Percentiles rank a stretch among this genome's conserved stretches.
Evolutionary conservation across 305 asterid genomes (phyloP).

Genomic region (Solanum hybrid): DNA sequence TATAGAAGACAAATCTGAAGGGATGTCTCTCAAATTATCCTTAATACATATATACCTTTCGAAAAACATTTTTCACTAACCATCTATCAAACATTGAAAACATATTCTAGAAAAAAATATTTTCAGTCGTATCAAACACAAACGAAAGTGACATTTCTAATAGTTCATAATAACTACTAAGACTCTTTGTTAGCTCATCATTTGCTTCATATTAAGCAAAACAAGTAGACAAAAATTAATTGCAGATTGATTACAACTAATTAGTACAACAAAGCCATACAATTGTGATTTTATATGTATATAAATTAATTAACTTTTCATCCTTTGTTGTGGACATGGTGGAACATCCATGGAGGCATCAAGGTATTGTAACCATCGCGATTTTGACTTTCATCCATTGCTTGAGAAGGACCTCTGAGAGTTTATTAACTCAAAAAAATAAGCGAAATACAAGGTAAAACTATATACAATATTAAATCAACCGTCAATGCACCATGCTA

Average conservation of each 20-base stretch:
- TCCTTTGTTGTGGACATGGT: conserved; percentile 10
- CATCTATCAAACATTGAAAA: neutral
- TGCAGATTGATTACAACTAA: neutral
- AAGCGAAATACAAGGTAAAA: neutral
- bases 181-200: neutral
- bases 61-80: neutral
- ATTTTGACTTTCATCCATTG: conserved; percentile 5
- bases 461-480: neutral
- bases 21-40: neutral
- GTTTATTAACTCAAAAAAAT: neutral
- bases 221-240: neutral
- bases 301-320: neutral
- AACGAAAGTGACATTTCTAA: neutral
- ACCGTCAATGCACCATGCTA: neutral
- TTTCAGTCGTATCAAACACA: neutral
- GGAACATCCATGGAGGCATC: conserved; percentile 44
- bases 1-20: neutral
- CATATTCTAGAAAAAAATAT: neutral
- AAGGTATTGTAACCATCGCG: neutral
- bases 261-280: neutral
- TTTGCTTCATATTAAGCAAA: neutral
- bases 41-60: neutral
- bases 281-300: neutral
- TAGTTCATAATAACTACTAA: neutral
- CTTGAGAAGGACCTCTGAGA: neutral